phyloP scores from a whole-genome alignment of 805 yeast genomes.

The Debaryomyces castellii region DNA sequence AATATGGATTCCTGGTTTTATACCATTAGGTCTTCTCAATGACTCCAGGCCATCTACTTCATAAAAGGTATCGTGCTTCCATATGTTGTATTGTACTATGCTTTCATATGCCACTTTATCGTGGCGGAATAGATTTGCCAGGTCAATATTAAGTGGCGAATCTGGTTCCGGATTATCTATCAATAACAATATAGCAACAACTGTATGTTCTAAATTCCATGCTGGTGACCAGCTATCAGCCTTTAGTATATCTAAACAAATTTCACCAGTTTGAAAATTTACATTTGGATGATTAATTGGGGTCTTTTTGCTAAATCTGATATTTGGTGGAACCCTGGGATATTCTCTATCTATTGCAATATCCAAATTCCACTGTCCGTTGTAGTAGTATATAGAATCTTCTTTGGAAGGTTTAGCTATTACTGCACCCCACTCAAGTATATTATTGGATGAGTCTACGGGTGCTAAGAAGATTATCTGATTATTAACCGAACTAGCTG shows the following conservation, averaged over 20 bases:
- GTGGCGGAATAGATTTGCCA: slow-evolving; percentile 56
- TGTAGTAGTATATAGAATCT: slow-evolving; percentile 49
- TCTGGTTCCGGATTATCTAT: slow-evolving; percentile 68
- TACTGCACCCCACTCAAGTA: slow-evolving; percentile 52
- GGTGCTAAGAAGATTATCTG: slow-evolving; percentile 49
- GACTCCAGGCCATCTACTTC: slow-evolving; percentile 3
- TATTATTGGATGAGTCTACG: slow-evolving; percentile 31
- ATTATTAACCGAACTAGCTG: slow-evolving; percentile 26
- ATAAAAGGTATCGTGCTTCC: slow-evolving; percentile 35
- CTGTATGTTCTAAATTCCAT: slow-evolving; percentile 57
- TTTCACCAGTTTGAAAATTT: slow-evolving; percentile 54
- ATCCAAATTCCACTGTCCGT: slow-evolving; percentile 51
- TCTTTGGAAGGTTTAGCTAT: slow-evolving; percentile 47
- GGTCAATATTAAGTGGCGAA: slow-evolving; percentile 69
- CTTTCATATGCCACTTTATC: slow-evolving; percentile 41
- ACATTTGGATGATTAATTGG: slow-evolving; percentile 45
- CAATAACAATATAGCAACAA: slow-evolving; percentile 57
- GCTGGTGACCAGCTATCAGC: slow-evolving; percentile 69
- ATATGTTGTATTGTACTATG: slow-evolving; percentile 38
- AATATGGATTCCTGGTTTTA: not conserved
- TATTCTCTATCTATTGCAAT: slow-evolving; percentile 48
- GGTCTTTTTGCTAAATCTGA: slow-evolving; percentile 42
- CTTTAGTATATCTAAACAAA: slow-evolving; percentile 66
- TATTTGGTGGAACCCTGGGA: slow-evolving; percentile 59
- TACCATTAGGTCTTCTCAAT: not conserved